Percentiles rank a stretch among this genome's conserved stretches.
phyloP scores from a whole-genome alignment of 306 rosid genomes.

The Cicer arietinum region DNA sequence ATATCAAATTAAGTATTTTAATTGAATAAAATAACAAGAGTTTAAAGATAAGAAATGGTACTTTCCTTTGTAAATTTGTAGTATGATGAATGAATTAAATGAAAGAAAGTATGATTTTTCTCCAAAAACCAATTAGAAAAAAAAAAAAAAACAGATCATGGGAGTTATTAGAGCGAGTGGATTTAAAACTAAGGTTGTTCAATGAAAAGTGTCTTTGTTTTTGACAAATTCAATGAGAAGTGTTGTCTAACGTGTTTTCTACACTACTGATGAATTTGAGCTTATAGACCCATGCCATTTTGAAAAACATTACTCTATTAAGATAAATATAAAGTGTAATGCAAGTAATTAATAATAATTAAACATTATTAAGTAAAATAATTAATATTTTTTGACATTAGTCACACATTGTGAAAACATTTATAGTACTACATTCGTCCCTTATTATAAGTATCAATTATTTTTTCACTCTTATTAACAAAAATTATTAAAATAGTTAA shows the following conservation, averaged over 20 bases:
- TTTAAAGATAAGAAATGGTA: neutral
- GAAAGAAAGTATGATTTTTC: slow-evolving; percentile 20
- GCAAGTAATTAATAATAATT: too few relatives aligned
- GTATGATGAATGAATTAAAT: neutral
- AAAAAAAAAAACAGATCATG: slow-evolving; percentile 7
- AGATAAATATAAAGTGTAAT: too few relatives aligned
- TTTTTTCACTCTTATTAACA: too few relatives aligned
- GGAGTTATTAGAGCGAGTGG: neutral
- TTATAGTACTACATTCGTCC: too few relatives aligned
- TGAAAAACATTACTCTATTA: too few relatives aligned
- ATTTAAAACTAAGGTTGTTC: slow-evolving; percentile 25
- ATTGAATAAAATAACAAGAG: neutral
- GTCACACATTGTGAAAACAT: too few relatives aligned
- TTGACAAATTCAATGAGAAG: slow-evolving; percentile 35
- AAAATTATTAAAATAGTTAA: too few relatives aligned
- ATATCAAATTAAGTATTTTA: neutral
- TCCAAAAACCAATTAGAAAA: slow-evolving; percentile 5
- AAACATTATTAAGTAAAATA: too few relatives aligned
- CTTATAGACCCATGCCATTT: too few relatives aligned
- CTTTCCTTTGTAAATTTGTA: slow-evolving; percentile 11
- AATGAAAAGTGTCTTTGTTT: too few relatives aligned
- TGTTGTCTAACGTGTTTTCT: slow-evolving; percentile 17
- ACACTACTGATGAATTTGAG: neutral
- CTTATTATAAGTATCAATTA: too few relatives aligned
- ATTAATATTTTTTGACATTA: too few relatives aligned